These are phyloP conservation scores for Lachnellula occidentalis DNA, from an alignment of 2,329 filamentous ascomycete species.

Conservation along the genomic window DNA sequence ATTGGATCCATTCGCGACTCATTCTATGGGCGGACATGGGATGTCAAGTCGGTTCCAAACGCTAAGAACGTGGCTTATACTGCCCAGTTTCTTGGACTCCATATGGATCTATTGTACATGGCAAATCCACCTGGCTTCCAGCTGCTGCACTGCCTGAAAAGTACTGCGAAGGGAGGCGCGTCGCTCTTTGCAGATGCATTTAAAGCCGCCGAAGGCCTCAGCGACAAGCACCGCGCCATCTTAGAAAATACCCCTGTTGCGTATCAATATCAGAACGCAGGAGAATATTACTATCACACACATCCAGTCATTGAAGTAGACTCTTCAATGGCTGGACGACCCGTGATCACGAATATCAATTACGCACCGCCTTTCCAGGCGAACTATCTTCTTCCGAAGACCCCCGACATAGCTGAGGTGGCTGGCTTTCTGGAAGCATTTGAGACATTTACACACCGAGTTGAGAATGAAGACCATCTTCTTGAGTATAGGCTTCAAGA, in stretches of 20 bases:
- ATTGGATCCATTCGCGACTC: constrained; percentile 79
- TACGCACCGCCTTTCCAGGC: constrained; percentile 82
- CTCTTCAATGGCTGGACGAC: background rate
- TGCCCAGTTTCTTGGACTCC: constrained; percentile 71
- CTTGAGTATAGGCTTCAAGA: constrained; percentile 69
- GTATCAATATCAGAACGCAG: constrained; percentile 65
- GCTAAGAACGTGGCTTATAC: constrained; percentile 95
- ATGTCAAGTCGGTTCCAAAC: constrained; percentile 74
- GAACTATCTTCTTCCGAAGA: constrained; percentile 34
- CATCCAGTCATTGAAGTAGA: constrained; percentile 49
- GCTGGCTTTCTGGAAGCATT: constrained; percentile 35
- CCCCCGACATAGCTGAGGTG: constrained; percentile 10
- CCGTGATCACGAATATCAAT: constrained; percentile 37
- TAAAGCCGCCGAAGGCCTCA: constrained; percentile 47
- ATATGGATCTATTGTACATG: constrained; percentile 92
- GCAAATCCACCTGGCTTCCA: constrained; percentile 74
- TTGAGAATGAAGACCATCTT: constrained; percentile 54
- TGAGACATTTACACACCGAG: constrained; percentile 48
- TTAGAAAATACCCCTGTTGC: constrained; percentile 43
- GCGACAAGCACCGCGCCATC: constrained; percentile 24
- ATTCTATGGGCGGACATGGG: constrained; percentile 88
- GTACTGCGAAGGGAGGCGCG: constrained; percentile 72
- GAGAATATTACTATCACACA: constrained; percentile 54
- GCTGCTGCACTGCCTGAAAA: constrained; percentile 82
- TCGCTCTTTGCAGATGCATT: constrained; percentile 81